Percentiles rank a stretch among this genome's conserved stretches.
Conservation (phyloP, 2,329 filamentous ascomycete genomes). For the Cercospora berteroae region DNA sequence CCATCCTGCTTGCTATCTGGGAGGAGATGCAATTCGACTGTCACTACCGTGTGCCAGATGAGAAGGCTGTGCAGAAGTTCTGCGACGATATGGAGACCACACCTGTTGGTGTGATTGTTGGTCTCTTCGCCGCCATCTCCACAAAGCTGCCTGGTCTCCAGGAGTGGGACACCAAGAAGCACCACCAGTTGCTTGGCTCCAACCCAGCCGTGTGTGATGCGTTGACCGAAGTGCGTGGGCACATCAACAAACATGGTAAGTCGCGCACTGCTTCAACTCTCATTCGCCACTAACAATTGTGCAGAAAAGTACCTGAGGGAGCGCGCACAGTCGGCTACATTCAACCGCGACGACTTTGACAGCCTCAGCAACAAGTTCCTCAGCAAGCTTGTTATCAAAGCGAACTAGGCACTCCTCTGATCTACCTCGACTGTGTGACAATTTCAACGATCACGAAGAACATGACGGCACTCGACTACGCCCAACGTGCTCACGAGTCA, state of each 20-base stretch:
- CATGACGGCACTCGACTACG: slow-evolving; percentile 7
- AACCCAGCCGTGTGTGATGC: slow-evolving; percentile 90
- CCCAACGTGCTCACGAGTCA: slow-evolving; percentile 11
- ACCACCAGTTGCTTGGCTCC: slow-evolving; percentile 86
- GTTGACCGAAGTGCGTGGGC: slow-evolving; percentile 90
- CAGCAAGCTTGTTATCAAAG: slow-evolving; percentile 91
- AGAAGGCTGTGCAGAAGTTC: slow-evolving; percentile 84
- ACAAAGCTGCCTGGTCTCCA: slow-evolving; percentile 90
- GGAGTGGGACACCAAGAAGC: slow-evolving; percentile 91
- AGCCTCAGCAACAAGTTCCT: slow-evolving; percentile 96
- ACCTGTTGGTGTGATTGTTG: slow-evolving; percentile 92
- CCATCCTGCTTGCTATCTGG: slow-evolving; percentile 90
- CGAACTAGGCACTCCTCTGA: slow-evolving; percentile 59
- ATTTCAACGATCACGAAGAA: slow-evolving; percentile 12
- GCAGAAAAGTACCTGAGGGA: slow-evolving; percentile 82
- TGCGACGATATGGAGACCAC: slow-evolving; percentile 95
- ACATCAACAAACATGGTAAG: slow-evolving; percentile 92
- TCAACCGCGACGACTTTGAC: slow-evolving; percentile 90
- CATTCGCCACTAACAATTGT: slow-evolving; percentile 18
- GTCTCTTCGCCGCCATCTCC: slow-evolving; percentile 95
- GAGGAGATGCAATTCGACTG: slow-evolving; percentile 99
- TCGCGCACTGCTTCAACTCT: slow-evolving; percentile 19
- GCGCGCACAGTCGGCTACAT: slow-evolving; percentile 67
- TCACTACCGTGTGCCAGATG: slow-evolving; percentile 88
- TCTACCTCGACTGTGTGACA: background rate